Conservation (phyloP, 306 rosid genomes). For the Comarum palustre region DNA sequence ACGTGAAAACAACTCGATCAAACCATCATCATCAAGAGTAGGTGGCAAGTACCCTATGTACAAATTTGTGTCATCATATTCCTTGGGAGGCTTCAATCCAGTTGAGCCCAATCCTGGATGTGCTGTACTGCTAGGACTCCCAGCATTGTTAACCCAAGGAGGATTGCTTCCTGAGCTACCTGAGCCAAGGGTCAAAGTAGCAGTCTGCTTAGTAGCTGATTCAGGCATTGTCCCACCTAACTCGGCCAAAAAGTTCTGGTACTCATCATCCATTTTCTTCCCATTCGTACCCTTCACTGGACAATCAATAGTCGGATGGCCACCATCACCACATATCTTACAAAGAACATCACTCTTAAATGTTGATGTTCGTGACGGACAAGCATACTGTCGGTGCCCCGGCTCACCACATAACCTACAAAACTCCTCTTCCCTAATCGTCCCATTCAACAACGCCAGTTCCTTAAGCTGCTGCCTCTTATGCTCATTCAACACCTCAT, state of each 20-base stretch:
- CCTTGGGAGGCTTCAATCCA: slow-evolving; percentile 65
- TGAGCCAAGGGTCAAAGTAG: slow-evolving; percentile 55
- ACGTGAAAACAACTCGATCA: slow-evolving; percentile 78
- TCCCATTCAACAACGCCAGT: slow-evolving; percentile 92
- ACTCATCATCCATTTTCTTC: slow-evolving; percentile 67
- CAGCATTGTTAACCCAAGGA: slow-evolving; percentile 77
- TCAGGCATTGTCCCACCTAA: slow-evolving; percentile 56
- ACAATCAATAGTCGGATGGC: slow-evolving; percentile 95
- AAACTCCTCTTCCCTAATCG: slow-evolving; percentile 92
- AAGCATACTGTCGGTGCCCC: slow-evolving; percentile 90
- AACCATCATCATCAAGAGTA: slow-evolving; percentile 78
- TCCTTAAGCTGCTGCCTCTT: slow-evolving; percentile 98
- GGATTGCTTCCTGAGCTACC: slow-evolving; percentile 79
- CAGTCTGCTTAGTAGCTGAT: slow-evolving; percentile 35
- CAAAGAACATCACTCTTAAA: slow-evolving; percentile 93
- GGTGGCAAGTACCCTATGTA: slow-evolving; percentile 97
- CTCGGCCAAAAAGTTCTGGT: slow-evolving; percentile 95
- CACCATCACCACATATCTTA: slow-evolving; percentile 97
- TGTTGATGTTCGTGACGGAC: slow-evolving; percentile 82
- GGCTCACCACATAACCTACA: slow-evolving; percentile 97
- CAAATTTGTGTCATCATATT: slow-evolving; percentile 88
- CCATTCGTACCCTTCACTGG: slow-evolving; percentile 84
- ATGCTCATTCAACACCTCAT: slow-evolving; percentile 95
- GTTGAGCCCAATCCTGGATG: slow-evolving; percentile 69
- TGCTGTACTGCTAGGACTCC: slow-evolving; percentile 19